Base-by-base conservation (phyloP, 108 stramenopile species). In the Heterococcus sp. region DNA sequence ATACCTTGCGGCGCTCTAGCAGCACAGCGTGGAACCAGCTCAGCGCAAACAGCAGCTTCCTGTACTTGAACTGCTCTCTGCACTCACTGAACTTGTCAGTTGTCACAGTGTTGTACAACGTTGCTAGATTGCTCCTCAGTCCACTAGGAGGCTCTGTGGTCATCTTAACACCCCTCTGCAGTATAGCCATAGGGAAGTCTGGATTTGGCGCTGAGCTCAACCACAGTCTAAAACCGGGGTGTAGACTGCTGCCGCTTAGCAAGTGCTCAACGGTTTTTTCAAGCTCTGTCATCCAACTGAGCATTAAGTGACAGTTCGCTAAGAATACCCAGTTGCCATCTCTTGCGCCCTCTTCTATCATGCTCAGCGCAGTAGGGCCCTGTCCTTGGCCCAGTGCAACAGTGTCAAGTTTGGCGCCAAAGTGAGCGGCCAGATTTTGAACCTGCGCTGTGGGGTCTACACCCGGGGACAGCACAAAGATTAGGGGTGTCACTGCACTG, bases 21-120 rank as follows among this genome's bases (percentile, higher is more conserved):
- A 91, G 73, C 34, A 88, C 84, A 21, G 91, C 87, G 72, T 91
- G 91, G 88, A 91, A 91, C 91, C 90, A 90, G 28, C 76, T 68
- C 8, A 91, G 88, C n/a, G 86, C 64, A 35, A 91, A 91, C 35
- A 90, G 74, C 72, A 91, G 84, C 74, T 85, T 86, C 38, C 85
- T 70, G 87, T 90, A 91, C 29, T 73, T 79, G 67, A 64, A 76
- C 14, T 37, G 78, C 72, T 88, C 81, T 8, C 75, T 68, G 32
- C 86, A 87, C 8, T 33, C 34, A 2, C 27, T 63, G 32, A 87
- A 87, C 28, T 86, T 75, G 32, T 88, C 90, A 28, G 88, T 85
- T 37, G 84, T 71, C 38, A 90, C 75, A n/a, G 86, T 67, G 86
- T 90, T 90, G 80, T 90, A 91, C 29, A 91, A 79, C 35, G 87